Conservation (phyloP, 106 monocot genomes). For the Cymbidium sinense region DNA sequence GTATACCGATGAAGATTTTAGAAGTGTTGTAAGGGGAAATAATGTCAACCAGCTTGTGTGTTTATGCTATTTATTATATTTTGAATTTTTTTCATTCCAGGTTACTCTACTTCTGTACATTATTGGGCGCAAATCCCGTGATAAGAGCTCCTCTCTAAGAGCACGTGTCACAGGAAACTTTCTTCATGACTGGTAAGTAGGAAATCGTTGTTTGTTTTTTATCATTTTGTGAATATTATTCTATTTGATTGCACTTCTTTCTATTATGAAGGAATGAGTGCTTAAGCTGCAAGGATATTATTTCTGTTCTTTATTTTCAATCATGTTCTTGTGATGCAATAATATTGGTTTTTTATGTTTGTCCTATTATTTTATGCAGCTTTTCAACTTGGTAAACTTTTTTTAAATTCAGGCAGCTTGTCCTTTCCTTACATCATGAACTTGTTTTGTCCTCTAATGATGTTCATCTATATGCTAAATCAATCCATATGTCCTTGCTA, state of each 20-base stretch:
- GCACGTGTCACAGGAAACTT: conserved; percentile 77
- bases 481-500: neutral
- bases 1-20: neutral
- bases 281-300: neutral
- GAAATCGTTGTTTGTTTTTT: neutral
- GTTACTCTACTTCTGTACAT: conserved; percentile 56
- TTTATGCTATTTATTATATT: neutral
- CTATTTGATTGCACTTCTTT: neutral
- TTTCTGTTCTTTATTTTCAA: neutral
- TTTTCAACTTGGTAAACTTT: neutral
- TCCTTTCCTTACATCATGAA: neutral
- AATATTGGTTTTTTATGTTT: neutral
- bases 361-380: neutral
- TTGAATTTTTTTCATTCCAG: conserved; percentile 24
- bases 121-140: conserved; percentile 46
- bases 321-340: neutral
- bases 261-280: neutral
- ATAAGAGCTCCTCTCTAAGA: conserved; percentile 67
- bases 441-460: neutral
- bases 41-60: neutral
- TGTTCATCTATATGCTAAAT: neutral
- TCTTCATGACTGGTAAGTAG: conserved; percentile 72
- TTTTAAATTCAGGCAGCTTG: neutral
- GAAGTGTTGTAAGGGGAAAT: neutral
- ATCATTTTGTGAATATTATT: neutral